Evolutionary conservation across 148 eudicot genomes (phyloP).

Genomic region (Chenopodium album): DNA sequence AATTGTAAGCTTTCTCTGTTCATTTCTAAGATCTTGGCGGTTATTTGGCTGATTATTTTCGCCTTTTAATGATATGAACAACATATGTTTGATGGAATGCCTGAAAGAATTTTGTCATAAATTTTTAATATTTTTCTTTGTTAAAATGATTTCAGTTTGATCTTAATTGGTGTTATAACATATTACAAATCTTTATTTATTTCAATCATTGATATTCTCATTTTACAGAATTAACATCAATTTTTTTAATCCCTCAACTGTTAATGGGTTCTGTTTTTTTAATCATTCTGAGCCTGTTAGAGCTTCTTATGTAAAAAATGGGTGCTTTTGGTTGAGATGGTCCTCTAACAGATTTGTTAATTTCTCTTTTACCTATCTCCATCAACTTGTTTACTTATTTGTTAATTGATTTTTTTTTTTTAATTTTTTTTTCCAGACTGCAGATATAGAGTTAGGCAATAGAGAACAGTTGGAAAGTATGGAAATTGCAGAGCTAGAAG

Average conservation of each 20-base stretch:
- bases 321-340: too few relatives aligned
- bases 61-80: slow-evolving; percentile 19
- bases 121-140: background rate
- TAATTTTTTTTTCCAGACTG: slow-evolving; percentile 21
- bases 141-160: background rate
- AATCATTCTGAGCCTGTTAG: slow-evolving; percentile 12
- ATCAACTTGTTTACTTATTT: background rate
- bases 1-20: background rate
- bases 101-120: slow-evolving; percentile 9
- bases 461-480: slow-evolving; percentile 29
- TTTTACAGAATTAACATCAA: background rate
- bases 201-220: background rate
- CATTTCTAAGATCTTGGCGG: slow-evolving; percentile 15
- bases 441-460: slow-evolving; percentile 29
- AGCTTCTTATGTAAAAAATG: background rate
- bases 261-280: background rate
- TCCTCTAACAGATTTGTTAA: background rate
- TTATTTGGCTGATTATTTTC: background rate
- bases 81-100: slow-evolving; percentile 29
- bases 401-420: background rate
- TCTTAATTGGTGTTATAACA: slow-evolving; percentile 2
- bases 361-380: background rate
- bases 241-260: background rate
- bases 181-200: slow-evolving; percentile 3
- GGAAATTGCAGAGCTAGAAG: slow-evolving; percentile 78